These are phyloP conservation scores for Lathyrus sativus DNA, from an alignment of 306 rosid genomes.

Conservation along the genomic window DNA sequence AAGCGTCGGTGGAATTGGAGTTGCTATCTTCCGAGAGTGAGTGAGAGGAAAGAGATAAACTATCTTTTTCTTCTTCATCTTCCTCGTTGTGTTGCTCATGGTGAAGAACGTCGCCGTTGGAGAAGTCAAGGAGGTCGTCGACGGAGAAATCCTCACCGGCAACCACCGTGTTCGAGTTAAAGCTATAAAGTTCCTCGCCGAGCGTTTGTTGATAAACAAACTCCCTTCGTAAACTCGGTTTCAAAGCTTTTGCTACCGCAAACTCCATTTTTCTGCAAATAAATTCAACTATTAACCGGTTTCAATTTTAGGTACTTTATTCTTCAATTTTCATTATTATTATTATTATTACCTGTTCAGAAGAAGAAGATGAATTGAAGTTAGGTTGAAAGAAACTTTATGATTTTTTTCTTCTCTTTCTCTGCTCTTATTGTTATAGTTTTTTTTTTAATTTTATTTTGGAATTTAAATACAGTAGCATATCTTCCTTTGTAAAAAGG, in stretches of 20 bases:
- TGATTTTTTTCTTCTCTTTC: conserved; percentile 24
- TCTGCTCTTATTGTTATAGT: conserved; percentile 15
- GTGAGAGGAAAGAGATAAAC: conserved; percentile 47
- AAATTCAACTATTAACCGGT: conserved; percentile 24
- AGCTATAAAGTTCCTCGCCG: conserved; percentile 47
- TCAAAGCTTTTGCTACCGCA: conserved; percentile 68
- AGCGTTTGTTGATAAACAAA: conserved; percentile 46
- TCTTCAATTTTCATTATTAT: no score
- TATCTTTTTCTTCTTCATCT: conserved; percentile 41
- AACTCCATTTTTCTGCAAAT: conserved; percentile 69
- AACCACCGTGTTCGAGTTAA: conserved; percentile 45
- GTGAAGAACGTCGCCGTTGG: conserved; percentile 47
- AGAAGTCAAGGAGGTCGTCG: conserved; percentile 77
- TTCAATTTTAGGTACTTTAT: no score
- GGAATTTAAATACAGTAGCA: conserved; percentile 12
- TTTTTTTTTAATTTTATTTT: neutral
- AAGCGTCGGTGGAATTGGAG: conserved; percentile 54
- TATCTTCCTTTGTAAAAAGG: conserved; percentile 10
- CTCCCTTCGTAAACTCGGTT: conserved; percentile 67
- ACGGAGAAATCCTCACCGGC: conserved; percentile 73
- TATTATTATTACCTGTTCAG: conserved; percentile 46
- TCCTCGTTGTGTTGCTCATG: conserved; percentile 30
- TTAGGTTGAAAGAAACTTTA: conserved; percentile 32
- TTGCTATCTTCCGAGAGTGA: conserved; percentile 44
- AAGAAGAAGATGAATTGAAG: conserved; percentile 22